A percentile compares a stretch with the other conserved stretches of the same genome.
Conservation (phyloP, 306 rosid species). For the Lathyrus oleraceus region DNA sequence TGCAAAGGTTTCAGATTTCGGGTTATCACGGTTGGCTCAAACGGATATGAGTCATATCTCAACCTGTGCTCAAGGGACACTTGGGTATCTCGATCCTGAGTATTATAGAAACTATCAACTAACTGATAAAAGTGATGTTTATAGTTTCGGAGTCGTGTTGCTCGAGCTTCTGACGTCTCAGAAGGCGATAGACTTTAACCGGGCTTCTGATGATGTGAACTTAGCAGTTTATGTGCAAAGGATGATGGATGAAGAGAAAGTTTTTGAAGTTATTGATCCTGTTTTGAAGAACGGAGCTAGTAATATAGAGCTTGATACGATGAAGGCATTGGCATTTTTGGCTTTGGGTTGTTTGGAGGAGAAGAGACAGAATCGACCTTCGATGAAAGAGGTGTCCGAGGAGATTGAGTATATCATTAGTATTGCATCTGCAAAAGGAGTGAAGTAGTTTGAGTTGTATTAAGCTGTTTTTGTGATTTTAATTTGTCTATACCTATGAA, state of each 20-base stretch:
- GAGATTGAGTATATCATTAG: constrained; percentile 77
- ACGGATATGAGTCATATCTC: constrained; percentile 79
- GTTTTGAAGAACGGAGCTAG: constrained; percentile 53
- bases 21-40: constrained; percentile 71
- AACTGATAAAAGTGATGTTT: constrained; percentile 78
- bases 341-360: constrained; percentile 85
- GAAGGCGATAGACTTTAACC: constrained; percentile 69
- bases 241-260: constrained; percentile 56
- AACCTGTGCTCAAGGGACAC: constrained; percentile 82
- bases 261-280: constrained; percentile 64
- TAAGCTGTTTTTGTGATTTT: background rate
- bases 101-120: constrained; percentile 68
- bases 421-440: constrained; percentile 50
- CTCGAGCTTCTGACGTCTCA: constrained; percentile 70
- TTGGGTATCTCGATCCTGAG: constrained; percentile 76
- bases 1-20: constrained; percentile 75
- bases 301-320: constrained; percentile 59
- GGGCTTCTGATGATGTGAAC: constrained; percentile 73
- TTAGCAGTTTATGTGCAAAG: constrained; percentile 71
- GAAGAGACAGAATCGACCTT: constrained; percentile 78
- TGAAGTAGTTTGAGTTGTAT: constrained; percentile 12
- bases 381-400: constrained; percentile 73
- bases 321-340: constrained; percentile 74
- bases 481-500: background rate
- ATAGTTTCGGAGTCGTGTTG: constrained; percentile 70